Base-by-base conservation (phyloP, 148 eudicot genomes). In the Fagopyrum tataricum region DNA sequence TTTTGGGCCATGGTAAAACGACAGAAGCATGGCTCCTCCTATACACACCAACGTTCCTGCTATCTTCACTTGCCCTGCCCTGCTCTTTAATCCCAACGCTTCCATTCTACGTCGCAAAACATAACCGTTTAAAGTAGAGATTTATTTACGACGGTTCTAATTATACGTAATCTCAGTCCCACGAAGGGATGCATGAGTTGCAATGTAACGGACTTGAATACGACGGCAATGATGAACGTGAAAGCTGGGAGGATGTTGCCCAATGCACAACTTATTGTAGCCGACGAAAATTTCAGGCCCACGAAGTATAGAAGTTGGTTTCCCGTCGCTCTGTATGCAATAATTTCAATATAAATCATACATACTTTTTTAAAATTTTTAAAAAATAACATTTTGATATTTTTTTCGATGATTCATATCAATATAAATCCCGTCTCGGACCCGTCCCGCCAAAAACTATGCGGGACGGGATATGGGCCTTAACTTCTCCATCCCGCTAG, bases 201-300 rank as follows among this genome's bases (percentile, higher is more conserved):
- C 37, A 53, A 15, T 53, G 58, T 18, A 4, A 53, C 58, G 58
- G 72, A 82, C 84, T 81, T 76, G 44, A 78, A 73, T 0, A 78
- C 13, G 6, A 78, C 8, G 39, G 85, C 85, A 40, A 82, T 43
- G 47, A 82, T 44, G 68, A 79, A 79, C 59, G 81, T 79, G 64
- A 79, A 70, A 47, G 73, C 82, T 24, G 85, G 85, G 46, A 82
- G 55, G 2, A 70, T 44, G 66, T 82, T 82, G 14, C 61, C 40
- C 14, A 58, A 40, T 13, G 85, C 85, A 4, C 74, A 73, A 5
- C 73, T 74, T 40, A 82, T 75, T 9, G 82, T 79, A 49, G 79
- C 79, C 5, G 79, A 53, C 11, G 71, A 67, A 21, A 73, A 72
- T 61, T 52, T 74, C 31, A 82, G 55, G 18, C 79, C 78, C 72